phyloP scores from a whole-genome alignment of 768 basidiomycete genomes.

The Megacollybia marginata region DNA sequence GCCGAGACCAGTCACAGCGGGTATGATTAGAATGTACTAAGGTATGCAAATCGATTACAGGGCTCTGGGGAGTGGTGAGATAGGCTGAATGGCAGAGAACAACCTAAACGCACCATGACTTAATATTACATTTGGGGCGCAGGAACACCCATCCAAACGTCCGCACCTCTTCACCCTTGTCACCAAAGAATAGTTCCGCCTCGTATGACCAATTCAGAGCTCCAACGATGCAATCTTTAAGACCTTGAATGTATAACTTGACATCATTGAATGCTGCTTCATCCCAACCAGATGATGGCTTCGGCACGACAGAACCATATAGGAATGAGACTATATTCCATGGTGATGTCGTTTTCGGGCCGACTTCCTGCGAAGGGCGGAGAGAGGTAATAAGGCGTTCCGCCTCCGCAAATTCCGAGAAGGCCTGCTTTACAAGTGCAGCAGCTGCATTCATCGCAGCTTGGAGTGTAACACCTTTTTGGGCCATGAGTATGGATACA shows the following conservation, averaged over 20 bases:
- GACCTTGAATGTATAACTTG: conserved; percentile 33
- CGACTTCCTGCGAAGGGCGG: background rate
- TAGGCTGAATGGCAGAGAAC: no score
- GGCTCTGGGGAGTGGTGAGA: no score
- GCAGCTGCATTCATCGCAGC: conserved; percentile 10
- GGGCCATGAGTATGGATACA: conserved; percentile 39
- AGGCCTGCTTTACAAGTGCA: background rate
- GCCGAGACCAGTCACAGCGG: no score
- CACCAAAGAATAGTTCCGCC: conserved; percentile 53
- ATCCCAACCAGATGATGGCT: background rate
- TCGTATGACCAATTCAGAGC: conserved; percentile 62
- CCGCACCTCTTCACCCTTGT: conserved; percentile 48
- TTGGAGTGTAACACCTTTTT: conserved; percentile 38
- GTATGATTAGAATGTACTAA: no score
- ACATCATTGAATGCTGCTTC: background rate
- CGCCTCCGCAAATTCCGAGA: background rate
- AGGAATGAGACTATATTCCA: background rate
- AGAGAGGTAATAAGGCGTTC: background rate
- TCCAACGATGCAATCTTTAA: conserved; percentile 51
- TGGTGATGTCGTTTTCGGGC: background rate
- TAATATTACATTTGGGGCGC: background rate
- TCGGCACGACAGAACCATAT: background rate
- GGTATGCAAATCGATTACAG: no score
- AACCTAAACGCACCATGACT: no score
- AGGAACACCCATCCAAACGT: conserved; percentile 60